Base-by-base conservation (phyloP, 1,284 basidiomycete species). In the Pterulicium gracile region DNA sequence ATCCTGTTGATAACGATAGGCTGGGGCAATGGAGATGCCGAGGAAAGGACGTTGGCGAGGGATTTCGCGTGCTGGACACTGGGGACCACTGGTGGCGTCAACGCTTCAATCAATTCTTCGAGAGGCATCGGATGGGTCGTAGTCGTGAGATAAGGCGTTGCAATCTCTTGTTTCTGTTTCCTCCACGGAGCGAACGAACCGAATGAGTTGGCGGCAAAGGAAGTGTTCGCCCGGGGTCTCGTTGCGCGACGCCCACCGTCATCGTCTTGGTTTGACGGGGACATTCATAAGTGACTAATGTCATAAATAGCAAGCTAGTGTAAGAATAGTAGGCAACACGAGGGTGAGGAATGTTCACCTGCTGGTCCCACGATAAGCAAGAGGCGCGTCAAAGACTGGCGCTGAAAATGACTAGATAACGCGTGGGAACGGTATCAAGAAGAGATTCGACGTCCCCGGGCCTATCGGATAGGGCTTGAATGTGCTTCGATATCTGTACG, bases 71-170 rank as follows among this genome's bases (percentile, higher is more conserved):
- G 67, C 4, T 58, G 49, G 1, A 79, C 56, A 53, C 75, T 79
- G 3, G 79, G 78, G 10, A 77, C 75, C 3, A 73, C 66, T 24
- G 79, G 77, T 2, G 77, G 75, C 1, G 67, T 66, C 32, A 81
- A 64, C 13, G 68, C 65, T 40, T 71, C 63, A 23, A 79, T 68
- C 21, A 80, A 65, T 24, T 61, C 67, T 34, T 73, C 68, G 19
- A 77, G 55, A 1, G 70, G 54, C 4, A 73, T 54, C 4, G 61
- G 50, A 20, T 43, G 13, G 15, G 22, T 7, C 7, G 19, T 4
- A 7, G 36, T n/a, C n/a, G n/a, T 7, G 36, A 18, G n/a, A 39
- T 39, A 15, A 7, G 19, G 5, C 36, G 36, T 5, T 5, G 15
- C 15, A 15, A 17, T 17, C 15, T 39, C 36, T 39, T 39, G 36